Conservation (phyloP, 1,139 yeast genomes). For the Chernovozyma sophiae-reginae region DNA sequence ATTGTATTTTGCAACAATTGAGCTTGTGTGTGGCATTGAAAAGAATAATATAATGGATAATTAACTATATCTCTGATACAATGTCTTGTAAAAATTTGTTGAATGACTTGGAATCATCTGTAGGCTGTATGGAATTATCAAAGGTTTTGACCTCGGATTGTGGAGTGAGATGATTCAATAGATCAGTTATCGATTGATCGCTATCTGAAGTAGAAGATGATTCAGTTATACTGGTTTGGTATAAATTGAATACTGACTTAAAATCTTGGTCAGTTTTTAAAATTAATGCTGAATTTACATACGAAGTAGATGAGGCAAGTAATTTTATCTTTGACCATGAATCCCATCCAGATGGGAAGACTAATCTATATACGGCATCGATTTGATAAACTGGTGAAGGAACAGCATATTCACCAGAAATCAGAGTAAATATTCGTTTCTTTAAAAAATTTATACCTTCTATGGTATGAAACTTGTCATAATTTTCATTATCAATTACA, state of each 20-base stretch:
- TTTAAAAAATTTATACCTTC: constrained; percentile 3
- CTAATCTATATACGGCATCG: constrained; percentile 2
- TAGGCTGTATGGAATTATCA: not conserved
- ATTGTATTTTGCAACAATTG: no score
- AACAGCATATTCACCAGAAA: constrained; percentile 3
- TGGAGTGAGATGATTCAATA: not conserved
- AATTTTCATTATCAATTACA: constrained; percentile 12
- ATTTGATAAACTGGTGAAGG: constrained; percentile 12
- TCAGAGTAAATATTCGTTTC: not conserved
- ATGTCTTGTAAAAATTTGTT: not conserved
- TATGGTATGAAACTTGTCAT: constrained; percentile 4
- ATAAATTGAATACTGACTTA: not conserved
- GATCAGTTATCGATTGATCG: not conserved
- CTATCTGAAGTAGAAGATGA: not conserved
- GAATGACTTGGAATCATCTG: not conserved
- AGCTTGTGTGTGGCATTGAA: no score
- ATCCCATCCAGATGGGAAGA: constrained; percentile 4
- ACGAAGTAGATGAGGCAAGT: constrained; percentile 1
- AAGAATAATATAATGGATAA: no score
- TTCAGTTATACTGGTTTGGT: not conserved
- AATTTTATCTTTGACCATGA: constrained; percentile 4
- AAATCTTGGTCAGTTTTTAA: not conserved
- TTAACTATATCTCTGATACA: no score
- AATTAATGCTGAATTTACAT: not conserved
- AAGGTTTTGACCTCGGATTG: not conserved